Conservation (phyloP, 2,329 filamentous ascomycete species). For the Fusarium oxysporum region DNA sequence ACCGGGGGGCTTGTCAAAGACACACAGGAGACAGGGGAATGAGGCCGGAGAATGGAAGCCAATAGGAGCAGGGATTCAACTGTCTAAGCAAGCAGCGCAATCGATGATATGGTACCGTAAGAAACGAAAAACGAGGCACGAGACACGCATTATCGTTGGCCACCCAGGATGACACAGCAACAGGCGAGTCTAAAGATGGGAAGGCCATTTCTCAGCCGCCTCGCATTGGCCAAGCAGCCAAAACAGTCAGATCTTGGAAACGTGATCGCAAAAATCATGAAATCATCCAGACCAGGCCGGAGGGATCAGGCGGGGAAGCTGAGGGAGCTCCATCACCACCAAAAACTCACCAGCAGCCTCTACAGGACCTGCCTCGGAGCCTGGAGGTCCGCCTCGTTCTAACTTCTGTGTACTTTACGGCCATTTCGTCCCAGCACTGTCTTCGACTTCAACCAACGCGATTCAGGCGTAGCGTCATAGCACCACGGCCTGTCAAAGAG, state of each 20-base stretch:
- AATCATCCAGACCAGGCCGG: constrained; percentile 29
- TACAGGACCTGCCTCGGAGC: neutral
- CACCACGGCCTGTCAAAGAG: constrained; percentile 44
- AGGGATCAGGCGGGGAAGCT: constrained; percentile 32
- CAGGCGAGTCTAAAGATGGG: constrained; percentile 3
- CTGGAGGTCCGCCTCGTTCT: neutral
- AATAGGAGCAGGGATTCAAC: constrained; percentile 17
- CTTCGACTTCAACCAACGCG: constrained; percentile 32
- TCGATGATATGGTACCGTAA: constrained; percentile 8
- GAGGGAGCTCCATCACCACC: constrained; percentile 28
- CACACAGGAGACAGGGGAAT: constrained; percentile 18
- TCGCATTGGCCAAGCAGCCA: constrained; percentile 11
- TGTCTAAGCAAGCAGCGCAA: constrained; percentile 21
- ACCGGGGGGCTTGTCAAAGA: constrained; percentile 30
- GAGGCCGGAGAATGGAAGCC: constrained; percentile 22
- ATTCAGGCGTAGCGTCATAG: constrained; percentile 45
- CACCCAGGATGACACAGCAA: constrained; percentile 15
- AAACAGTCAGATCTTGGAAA: constrained; percentile 30
- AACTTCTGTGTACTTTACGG: neutral
- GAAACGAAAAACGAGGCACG: constrained; percentile 28
- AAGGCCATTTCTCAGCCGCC: constrained; percentile 11
- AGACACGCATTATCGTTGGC: constrained; percentile 23
- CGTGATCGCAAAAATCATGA: constrained; percentile 33
- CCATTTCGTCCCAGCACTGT: constrained; percentile 19
- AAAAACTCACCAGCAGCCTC: constrained; percentile 11